Conservation (phyloP, 495 filamentous ascomycete genomes). For the Trichoderma reesei region DNA sequence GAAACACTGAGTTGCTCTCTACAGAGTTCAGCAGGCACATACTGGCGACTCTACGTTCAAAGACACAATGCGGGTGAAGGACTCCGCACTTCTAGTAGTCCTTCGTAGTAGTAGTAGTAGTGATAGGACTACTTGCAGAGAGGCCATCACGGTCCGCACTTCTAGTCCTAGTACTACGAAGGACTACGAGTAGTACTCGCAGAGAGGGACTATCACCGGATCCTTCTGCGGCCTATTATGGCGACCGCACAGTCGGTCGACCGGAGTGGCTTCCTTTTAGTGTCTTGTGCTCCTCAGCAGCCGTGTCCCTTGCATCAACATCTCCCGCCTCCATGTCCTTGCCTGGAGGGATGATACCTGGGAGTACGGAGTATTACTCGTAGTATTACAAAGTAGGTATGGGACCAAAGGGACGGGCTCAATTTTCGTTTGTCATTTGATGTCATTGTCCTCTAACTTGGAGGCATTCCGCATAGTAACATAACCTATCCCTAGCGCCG, state of each 20-base stretch:
- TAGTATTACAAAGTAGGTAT: too few species aligned
- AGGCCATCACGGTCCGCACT: too few species aligned
- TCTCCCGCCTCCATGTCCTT: not conserved
- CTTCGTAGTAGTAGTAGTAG: too few species aligned
- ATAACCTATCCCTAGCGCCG: not conserved
- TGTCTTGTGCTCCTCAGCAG: not conserved
- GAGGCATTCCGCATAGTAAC: not conserved
- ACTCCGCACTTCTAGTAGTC: not conserved
- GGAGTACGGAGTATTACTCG: too few species aligned
- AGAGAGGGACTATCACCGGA: not conserved
- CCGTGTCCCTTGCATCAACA: not conserved
- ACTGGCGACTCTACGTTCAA: not conserved
- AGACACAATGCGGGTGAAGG: not conserved
- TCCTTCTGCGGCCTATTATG: constrained; percentile 1
- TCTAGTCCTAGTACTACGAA: not conserved
- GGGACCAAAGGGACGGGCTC: too few species aligned
- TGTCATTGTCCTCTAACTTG: not conserved
- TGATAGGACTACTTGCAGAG: too few species aligned
- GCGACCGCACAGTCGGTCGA: not conserved
- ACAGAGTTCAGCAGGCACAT: not conserved
- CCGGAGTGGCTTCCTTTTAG: not conserved
- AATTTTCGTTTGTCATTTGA: not conserved
- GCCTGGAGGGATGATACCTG: not conserved
- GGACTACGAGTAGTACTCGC: not conserved
- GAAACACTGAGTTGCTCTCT: not conserved